These are phyloP conservation scores for Linnemannia elongata DNA, from an alignment of 192 early-diverging fungal genomes.

Conservation along the genomic window DNA sequence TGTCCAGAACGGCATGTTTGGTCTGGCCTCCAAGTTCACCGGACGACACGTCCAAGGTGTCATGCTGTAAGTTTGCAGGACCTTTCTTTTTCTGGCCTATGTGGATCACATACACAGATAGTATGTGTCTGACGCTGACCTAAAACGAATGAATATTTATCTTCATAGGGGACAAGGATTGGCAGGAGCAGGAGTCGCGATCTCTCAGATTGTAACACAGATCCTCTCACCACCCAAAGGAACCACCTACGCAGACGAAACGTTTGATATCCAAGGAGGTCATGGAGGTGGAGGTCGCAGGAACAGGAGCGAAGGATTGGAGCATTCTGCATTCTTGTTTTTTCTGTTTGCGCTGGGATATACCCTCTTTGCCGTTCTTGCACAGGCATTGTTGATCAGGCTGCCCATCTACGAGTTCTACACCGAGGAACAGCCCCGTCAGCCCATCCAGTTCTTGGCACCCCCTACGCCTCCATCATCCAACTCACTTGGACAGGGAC, in stretches of 20 bases:
- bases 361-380: conserved; percentile 57
- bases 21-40: conserved; percentile 77
- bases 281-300: conserved; percentile 18
- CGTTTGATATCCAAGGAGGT: conserved; percentile 5
- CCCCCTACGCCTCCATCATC: conserved; percentile 18
- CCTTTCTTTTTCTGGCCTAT: not conserved
- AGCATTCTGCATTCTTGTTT: conserved; percentile 63
- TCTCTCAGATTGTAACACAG: conserved; percentile 72
- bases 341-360: conserved; percentile 63
- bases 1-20: conserved; percentile 78
- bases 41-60: conserved; percentile 78
- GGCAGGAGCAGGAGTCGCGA: conserved; percentile 76
- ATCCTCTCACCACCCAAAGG: conserved; percentile 57
- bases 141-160: conserved; percentile 1
- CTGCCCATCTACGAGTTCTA: conserved; percentile 59
- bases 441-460: conserved; percentile 47
- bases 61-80: conserved; percentile 65
- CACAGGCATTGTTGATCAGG: conserved; percentile 52
- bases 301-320: conserved; percentile 32
- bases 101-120: not conserved
- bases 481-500: not conserved
- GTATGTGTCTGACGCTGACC: not conserved
- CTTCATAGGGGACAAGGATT: conserved; percentile 66
- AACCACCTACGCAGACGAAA: conserved; percentile 28
- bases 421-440: conserved; percentile 31